A percentile compares a stretch with the other conserved stretches of the same genome.
Evolutionary conservation across 1,284 basidiomycete species (phyloP).

Genomic region (Moesziomyces sp.): DNA sequence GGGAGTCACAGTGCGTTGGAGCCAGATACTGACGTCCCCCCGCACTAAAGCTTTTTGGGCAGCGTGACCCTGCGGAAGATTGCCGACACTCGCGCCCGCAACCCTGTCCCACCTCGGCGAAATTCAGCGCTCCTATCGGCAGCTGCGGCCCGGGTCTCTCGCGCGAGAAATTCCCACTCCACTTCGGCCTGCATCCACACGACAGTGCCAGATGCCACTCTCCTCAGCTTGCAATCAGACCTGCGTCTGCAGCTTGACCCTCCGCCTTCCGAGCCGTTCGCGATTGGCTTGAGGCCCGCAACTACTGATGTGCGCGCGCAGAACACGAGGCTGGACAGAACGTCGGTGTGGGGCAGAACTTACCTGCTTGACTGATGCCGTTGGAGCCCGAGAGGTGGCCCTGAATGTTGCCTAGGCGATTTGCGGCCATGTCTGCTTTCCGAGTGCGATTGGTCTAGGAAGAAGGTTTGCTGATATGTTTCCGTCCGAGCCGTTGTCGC

Average conservation of each 20-base stretch:
- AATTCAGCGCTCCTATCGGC: conserved; percentile 1
- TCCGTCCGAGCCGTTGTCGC: too few relatives aligned
- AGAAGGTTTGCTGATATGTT: background rate
- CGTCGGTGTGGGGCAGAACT: conserved; percentile 7
- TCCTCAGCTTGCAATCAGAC: background rate
- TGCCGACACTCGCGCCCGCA: conserved; percentile 30
- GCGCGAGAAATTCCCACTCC: background rate
- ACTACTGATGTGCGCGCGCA: background rate
- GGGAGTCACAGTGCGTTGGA: conserved; percentile 8
- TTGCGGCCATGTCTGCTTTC: conserved; percentile 37
- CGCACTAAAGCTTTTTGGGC: conserved; percentile 4
- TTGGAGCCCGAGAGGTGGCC: conserved; percentile 43
- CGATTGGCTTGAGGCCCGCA: background rate
- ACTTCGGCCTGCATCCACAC: background rate
- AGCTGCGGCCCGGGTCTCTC: background rate
- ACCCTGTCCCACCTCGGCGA: conserved; percentile 11
- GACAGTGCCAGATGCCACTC: background rate
- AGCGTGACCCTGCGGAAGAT: conserved; percentile 44
- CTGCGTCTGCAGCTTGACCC: background rate
- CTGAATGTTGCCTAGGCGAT: conserved; percentile 49
- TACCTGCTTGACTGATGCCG: conserved; percentile 45
- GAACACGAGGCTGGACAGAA: background rate
- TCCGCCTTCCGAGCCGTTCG: background rate
- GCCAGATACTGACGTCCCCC: background rate
- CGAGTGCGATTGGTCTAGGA: background rate